phyloP scores from a whole-genome alignment of 768 basidiomycete species.

The Rhizopogon rudus region DNA sequence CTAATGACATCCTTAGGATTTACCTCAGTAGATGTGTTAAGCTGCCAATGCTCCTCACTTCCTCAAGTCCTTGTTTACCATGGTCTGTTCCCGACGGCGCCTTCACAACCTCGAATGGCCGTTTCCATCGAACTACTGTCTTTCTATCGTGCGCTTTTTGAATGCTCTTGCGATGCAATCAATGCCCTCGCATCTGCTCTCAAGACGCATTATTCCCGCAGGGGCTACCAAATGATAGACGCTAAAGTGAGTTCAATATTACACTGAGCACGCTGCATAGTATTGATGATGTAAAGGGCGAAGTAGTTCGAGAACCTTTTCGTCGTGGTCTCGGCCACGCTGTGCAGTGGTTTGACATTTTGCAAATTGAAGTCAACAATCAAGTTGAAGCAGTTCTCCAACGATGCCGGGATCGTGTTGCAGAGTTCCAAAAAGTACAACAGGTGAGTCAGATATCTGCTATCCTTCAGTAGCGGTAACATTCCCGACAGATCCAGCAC shows the following conservation, averaged over 20 bases:
- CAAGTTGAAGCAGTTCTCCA: constrained; percentile 7
- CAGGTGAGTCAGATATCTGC: no score
- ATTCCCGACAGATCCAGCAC: no score
- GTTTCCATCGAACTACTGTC: constrained; percentile 25
- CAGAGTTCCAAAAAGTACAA: background rate
- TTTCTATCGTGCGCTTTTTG: constrained; percentile 31
- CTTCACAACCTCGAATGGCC: constrained; percentile 9
- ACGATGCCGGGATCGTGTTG: background rate
- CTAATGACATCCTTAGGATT: constrained; percentile 11
- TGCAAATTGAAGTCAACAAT: constrained; percentile 13
- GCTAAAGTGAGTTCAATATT: constrained; percentile 5
- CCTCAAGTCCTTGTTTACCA: constrained; percentile 21
- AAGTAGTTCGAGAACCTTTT: constrained; percentile 26
- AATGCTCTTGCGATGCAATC: constrained; percentile 28
- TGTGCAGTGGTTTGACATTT: constrained; percentile 25
- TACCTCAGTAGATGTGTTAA: constrained; percentile 2
- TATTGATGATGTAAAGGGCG: constrained; percentile 19
- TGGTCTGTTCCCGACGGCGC: constrained; percentile 31
- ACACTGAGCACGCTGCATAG: constrained; percentile 1
- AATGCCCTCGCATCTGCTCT: constrained; percentile 2
- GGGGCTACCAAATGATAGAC: constrained; percentile 11
- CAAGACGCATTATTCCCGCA: background rate
- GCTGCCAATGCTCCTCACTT: constrained; percentile 20
- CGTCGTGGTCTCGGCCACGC: constrained; percentile 17
- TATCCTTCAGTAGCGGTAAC: no score